Percentiles rank a stretch among this genome's conserved stretches.
phyloP scores from a whole-genome alignment of 257 asterid genomes.

The Voacanga thouarsii region DNA sequence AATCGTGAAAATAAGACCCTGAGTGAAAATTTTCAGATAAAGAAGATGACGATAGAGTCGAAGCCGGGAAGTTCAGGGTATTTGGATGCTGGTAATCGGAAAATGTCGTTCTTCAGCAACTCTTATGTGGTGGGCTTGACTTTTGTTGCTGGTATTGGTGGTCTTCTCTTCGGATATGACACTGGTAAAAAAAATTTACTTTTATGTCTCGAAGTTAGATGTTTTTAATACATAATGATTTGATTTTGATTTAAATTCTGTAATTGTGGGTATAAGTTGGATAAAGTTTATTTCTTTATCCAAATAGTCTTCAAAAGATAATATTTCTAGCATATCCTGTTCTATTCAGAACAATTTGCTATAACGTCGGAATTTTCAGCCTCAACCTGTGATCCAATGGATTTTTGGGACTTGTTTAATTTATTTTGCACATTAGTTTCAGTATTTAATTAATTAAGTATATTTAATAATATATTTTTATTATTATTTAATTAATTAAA shows the following conservation, averaged over 20 bases:
- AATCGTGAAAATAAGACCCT: neutral
- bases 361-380: neutral
- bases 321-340: neutral
- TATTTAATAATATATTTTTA: too few species aligned
- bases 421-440: too few species aligned
- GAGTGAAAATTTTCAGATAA: neutral
- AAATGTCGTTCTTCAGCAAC: conserved; percentile 71
- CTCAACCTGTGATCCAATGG: neutral
- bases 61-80: conserved; percentile 61
- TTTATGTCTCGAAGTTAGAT: too few species aligned
- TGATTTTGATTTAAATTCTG: too few species aligned
- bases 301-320: neutral
- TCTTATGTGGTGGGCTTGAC: conserved; percentile 79
- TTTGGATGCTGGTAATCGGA: conserved; percentile 34
- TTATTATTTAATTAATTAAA: too few species aligned
- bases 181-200: conserved; percentile 47
- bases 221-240: too few species aligned
- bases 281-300: neutral
- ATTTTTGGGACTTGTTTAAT: neutral
- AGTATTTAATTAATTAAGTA: too few species aligned
- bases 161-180: conserved; percentile 89
- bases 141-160: conserved; percentile 82
- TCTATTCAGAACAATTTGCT: neutral
- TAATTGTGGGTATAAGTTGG: neutral
- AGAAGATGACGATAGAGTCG: conserved; percentile 61